Base-by-base conservation (phyloP, 192 early-diverging fungal species). In the Coemansia sp. region DNA sequence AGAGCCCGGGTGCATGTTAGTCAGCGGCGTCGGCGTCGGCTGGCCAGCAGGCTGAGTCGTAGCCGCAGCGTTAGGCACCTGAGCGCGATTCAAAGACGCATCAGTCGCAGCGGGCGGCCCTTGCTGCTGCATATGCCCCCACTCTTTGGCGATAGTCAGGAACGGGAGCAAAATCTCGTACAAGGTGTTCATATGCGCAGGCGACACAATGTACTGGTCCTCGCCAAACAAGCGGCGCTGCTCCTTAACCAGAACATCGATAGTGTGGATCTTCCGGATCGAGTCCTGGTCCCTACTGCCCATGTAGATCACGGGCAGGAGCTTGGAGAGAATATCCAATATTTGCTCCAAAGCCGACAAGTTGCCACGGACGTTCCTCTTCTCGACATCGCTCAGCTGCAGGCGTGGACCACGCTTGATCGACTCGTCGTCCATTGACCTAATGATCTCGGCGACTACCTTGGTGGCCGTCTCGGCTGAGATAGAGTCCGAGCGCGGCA, bases 1-100 rank as follows among this genome's bases (percentile, higher is more conserved):
- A 11, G 79, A 70, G 34, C 65, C 65, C 6, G 79, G 79, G 47
- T 82, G 79, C 70, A 82, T 71, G 38, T 82, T 82, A 1, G 74
- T 76, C 35, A 76, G 45, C 18, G 71, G 79, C n/a, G 79, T 70
- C 63, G 59, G 63, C 69, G 5, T 43, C 40, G 39, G 39, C 15
- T 61, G 43, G 13, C 29, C 69, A 0, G 41, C 61, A 22, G 24
- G 12, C 56, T 32, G 3, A 24, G 49, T n/a, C 22, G 34, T 8
- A 35, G 12, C 32, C 0, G 29, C 50, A 15, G 64, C 45, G 3
- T 18, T 47, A 7, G 15, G 40, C 52, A 24, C 59, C 32, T 45
- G 68, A 30, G 34, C 6, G 39, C 18, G 50, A 44, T 61, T 37
- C 16, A 35, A 40, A 8, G 49, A 10, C 38, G 32, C 27, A 27